Evolutionary conservation across 441 rosid species (phyloP).

Genomic region (Croton laevigatus): DNA sequence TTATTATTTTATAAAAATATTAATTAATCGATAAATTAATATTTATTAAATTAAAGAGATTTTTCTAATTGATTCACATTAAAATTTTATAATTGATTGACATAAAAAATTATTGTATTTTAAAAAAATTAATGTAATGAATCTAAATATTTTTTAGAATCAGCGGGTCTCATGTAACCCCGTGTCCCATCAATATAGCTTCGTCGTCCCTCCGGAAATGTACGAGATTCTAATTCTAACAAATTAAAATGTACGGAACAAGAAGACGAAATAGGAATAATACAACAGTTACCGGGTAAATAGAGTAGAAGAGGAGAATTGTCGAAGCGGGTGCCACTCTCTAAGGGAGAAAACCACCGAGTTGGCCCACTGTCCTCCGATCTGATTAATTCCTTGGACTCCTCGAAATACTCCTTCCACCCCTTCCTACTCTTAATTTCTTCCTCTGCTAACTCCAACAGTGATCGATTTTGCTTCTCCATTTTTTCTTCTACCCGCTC

Average conservation of each 20-base stretch:
- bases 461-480: conserved; percentile 6
- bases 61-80: too few relatives aligned
- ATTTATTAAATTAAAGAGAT: too few relatives aligned
- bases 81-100: too few relatives aligned
- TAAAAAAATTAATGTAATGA: too few relatives aligned
- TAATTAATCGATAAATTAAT: too few relatives aligned
- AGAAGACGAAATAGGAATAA: background rate
- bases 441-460: conserved; percentile 2
- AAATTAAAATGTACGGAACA: background rate
- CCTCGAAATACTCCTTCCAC: conserved; percentile 50
- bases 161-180: too few relatives aligned
- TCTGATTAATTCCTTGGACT: conserved; percentile 36
- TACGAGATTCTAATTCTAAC: too few relatives aligned
- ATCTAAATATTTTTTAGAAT: too few relatives aligned
- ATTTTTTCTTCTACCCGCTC: background rate
- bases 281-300: conserved; percentile 52
- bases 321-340: conserved; percentile 40
- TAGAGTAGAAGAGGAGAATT: conserved; percentile 70
- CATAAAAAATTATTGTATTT: too few relatives aligned
- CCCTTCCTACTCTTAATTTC: conserved; percentile 31
- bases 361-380: conserved; percentile 54
- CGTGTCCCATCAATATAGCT: too few relatives aligned
- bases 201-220: too few relatives aligned
- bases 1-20: too few relatives aligned
- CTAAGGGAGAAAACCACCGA: conserved; percentile 85